Percentiles rank a stretch among this genome's conserved stretches.
Evolutionary conservation across 2,329 filamentous ascomycete species (phyloP).

Genomic region (Orbilia javanica): DNA sequence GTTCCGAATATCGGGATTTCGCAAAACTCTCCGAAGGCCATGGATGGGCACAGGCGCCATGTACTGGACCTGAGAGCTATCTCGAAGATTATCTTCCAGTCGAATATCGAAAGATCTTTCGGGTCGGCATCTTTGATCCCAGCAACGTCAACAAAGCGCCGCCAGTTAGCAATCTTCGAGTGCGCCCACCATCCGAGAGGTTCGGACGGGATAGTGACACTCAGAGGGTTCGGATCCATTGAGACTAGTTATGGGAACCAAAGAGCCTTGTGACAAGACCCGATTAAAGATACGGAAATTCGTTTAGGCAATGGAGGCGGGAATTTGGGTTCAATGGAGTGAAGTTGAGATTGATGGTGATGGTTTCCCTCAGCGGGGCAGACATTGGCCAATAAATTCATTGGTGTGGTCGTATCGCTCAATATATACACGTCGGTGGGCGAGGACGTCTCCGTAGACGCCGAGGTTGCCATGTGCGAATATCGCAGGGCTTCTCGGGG

Average conservation of each 20-base stretch:
- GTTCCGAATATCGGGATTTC: constrained; percentile 35
- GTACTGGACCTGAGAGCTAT: constrained; percentile 41
- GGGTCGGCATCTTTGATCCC: constrained; percentile 36
- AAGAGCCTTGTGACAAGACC: background rate
- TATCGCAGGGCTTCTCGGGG: background rate
- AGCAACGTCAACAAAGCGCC: constrained; percentile 19
- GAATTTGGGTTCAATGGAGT: background rate
- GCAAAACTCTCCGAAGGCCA: background rate
- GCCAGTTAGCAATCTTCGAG: constrained; percentile 50
- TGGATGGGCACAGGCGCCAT: constrained; percentile 33
- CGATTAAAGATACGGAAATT: background rate
- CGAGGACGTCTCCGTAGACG: background rate
- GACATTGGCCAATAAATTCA: too few species aligned
- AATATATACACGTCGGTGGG: background rate
- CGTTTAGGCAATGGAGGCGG: background rate
- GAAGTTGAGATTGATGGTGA: background rate
- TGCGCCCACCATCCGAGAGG: constrained; percentile 44
- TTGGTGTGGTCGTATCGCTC: background rate
- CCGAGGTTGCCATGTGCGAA: background rate
- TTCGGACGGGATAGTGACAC: constrained; percentile 30
- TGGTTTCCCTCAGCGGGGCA: too few species aligned
- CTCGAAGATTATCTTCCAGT: constrained; percentile 57
- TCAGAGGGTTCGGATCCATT: constrained; percentile 27
- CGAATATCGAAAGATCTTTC: constrained; percentile 40
- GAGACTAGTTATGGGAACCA: background rate